Conservation (phyloP, 192 early-diverging fungal species). For the Haplosporangium gracile region DNA sequence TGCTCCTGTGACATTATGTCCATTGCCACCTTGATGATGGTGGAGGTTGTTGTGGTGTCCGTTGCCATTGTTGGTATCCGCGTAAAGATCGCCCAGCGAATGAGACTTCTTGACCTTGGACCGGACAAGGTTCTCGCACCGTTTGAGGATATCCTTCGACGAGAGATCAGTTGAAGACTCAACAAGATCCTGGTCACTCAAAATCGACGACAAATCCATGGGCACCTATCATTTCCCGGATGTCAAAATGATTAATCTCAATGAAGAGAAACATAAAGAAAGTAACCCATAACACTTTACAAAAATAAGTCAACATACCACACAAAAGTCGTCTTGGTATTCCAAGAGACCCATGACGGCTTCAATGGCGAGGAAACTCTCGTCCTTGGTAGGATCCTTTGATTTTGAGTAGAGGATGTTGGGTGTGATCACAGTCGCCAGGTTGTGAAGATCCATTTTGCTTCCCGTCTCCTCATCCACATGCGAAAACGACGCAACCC, state of each 20-base stretch:
- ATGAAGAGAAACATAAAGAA: background rate
- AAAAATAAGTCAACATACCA: constrained; percentile 56
- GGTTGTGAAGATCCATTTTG: constrained; percentile 93
- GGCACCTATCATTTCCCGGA: constrained; percentile 56
- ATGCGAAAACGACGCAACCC: constrained; percentile 85
- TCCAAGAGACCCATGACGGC: constrained; percentile 77
- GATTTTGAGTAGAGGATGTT: constrained; percentile 91
- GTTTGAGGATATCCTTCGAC: constrained; percentile 66
- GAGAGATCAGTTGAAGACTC: constrained; percentile 64
- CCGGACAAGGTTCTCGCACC: constrained; percentile 63
- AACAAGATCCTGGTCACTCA: constrained; percentile 62
- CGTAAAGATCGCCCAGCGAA: constrained; percentile 50
- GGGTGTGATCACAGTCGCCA: constrained; percentile 95
- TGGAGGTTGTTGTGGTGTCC: background rate
- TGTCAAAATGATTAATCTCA: background rate
- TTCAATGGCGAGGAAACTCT: constrained; percentile 77
- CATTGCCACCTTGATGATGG: constrained; percentile 10
- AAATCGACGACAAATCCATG: constrained; percentile 65
- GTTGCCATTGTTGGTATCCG: constrained; percentile 16
- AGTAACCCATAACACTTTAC: no score
- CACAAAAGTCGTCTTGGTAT: constrained; percentile 75
- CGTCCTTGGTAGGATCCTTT: constrained; percentile 84
- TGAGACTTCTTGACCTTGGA: constrained; percentile 61
- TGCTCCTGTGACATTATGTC: background rate
- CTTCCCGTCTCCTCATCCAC: constrained; percentile 81